Evolutionary conservation across 73 alveolate genomes (phyloP).

Genomic region (Tetrahymena thermophila): DNA sequence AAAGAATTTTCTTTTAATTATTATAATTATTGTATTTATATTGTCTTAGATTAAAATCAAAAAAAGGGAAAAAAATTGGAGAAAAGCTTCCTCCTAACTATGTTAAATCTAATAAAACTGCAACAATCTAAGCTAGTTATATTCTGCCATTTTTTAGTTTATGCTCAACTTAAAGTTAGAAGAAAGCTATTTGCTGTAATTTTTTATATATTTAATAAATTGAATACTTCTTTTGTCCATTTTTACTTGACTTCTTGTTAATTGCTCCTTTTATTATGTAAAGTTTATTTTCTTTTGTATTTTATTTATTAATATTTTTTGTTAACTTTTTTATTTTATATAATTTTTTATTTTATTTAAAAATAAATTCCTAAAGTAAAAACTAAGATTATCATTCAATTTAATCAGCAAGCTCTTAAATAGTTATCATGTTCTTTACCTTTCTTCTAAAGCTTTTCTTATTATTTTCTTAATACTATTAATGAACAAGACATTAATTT

Average conservation of each 20-base stretch:
- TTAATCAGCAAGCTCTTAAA: not conserved
- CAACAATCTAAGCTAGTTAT: not conserved
- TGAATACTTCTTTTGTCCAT: not conserved
- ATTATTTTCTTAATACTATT: not conserved
- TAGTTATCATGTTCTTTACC: not conserved
- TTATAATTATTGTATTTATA: not conserved
- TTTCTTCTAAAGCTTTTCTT: not conserved
- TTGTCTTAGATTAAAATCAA: not conserved
- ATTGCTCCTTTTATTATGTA: not conserved
- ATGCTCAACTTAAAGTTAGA: not conserved
- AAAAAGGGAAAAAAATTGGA: not conserved
- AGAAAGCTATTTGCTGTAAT: not conserved
- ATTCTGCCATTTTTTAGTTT: not conserved
- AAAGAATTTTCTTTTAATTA: not conserved
- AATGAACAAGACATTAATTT: not conserved
- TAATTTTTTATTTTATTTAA: not conserved
- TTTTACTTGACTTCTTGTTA: not conserved
- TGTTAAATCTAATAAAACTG: not conserved
- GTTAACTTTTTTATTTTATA: not conserved
- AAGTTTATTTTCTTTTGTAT: not conserved
- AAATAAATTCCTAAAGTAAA: not conserved
- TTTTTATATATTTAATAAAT: not conserved
- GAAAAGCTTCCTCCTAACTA: not conserved
- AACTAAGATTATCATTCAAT: not conserved
- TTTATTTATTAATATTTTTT: not conserved